Base-by-base conservation (phyloP, 768 basidiomycete species). In the Kwoniella bestiolae region DNA sequence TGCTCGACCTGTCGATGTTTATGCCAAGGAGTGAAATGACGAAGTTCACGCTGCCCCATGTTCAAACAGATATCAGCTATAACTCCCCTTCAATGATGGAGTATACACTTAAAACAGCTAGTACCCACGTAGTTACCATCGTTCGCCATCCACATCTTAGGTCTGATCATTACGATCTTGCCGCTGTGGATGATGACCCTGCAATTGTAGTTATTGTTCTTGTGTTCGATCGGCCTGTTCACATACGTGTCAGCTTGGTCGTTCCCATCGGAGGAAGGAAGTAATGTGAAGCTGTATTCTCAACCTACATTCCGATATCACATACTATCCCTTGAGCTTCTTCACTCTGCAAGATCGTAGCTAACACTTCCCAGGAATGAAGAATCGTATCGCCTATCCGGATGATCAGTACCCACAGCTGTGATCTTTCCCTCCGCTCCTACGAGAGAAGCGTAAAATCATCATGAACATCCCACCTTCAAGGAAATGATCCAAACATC, bases 61-160 rank as follows among this genome's bases (percentile, higher is more conserved):
- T n/a, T n/a, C n/a, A 31, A 12, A 61, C 34, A 53, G 7, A 11
- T 32, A 35, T 44, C 51, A 65, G n/a, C 62, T 35, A 58, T 14
- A 21, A 28, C n/a, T 12, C 11, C 3, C 3, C 26, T 25, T n/a
- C 3, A n/a, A 8, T n/a, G 26, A 44, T 18, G 3, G 26, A 58
- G 25, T 8, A n/a, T 23, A 23, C 7, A 25, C 57, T 32, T 26
- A 26, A 91, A 90, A 83, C 74, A 90, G 83, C 81, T 85, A n/a
- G n/a, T n/a, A n/a, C n/a, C n/a, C 84, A 71, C 96, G 80, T 99
- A 99, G 77, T 98, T 98, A 3, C 96, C 96, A 74, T 96, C 93
- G 77, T 98, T 98, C 1, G 96, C 96, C 49, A 99, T 85, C 96
- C 96, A 99, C 94, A 99, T 94, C 84, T 98, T 99, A 0, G 96